Conservation (phyloP, 2,329 filamentous ascomycete species). For the Gremmenia infestans region DNA sequence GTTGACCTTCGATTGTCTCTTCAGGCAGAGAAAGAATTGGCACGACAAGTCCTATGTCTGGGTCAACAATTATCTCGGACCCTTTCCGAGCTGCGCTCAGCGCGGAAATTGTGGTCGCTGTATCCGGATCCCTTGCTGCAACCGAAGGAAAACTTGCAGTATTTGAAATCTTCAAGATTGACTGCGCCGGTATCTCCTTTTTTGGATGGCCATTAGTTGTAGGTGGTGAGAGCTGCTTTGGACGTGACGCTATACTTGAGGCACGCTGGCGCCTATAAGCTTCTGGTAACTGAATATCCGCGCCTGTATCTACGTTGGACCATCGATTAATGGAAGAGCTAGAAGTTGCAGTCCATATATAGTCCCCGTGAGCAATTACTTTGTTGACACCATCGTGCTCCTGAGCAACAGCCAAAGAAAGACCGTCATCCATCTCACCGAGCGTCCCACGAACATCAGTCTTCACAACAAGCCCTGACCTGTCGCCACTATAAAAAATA, state of each 20-base stretch:
- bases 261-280: conserved; percentile 45
- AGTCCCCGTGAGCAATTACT: conserved; percentile 47
- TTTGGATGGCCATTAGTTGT: conserved; percentile 36
- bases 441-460: conserved; percentile 77
- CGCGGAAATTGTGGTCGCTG: conserved; percentile 45
- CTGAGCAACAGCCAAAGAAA: conserved; percentile 86
- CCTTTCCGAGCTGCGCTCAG: conserved; percentile 48
- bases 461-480: conserved; percentile 90
- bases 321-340: conserved; percentile 72
- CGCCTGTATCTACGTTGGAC: conserved; percentile 74
- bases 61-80: conserved; percentile 49
- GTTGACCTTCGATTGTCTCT: conserved; percentile 89
- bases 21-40: conserved; percentile 65
- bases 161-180: conserved; percentile 78
- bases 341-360: conserved; percentile 68
- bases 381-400: conserved; percentile 80
- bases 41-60: conserved; percentile 45
- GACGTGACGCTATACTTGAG: conserved; percentile 39
- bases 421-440: conserved; percentile 74
- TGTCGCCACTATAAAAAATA: conserved; percentile 92
- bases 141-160: conserved; percentile 69
- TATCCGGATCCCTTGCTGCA: conserved; percentile 48
- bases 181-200: conserved; percentile 69
- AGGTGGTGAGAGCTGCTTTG: conserved; percentile 34
- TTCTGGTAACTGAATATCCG: conserved; percentile 62